Percentiles rank a stretch among this genome's conserved stretches.
phyloP scores from a whole-genome alignment of 371 early-diverging fungal genomes.

The Actinomortierella wolfii region DNA sequence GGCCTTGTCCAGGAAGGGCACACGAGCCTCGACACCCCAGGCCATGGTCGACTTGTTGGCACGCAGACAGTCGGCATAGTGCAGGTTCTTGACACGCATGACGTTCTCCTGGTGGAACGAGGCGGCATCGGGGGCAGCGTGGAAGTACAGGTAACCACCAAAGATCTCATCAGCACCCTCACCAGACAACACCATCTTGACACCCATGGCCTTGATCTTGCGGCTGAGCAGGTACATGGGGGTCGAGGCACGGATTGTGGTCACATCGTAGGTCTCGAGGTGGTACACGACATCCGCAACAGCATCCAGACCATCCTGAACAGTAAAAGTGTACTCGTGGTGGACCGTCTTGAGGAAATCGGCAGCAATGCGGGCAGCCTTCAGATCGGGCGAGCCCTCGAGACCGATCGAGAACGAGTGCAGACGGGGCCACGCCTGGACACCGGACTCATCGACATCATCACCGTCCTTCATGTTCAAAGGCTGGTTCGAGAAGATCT shows the following conservation, averaged over 20 bases:
- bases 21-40: conserved; percentile 97
- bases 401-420: conserved; percentile 97
- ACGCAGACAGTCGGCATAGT: conserved; percentile 93
- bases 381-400: conserved; percentile 91
- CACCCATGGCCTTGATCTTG: conserved; percentile 96
- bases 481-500: conserved; percentile 49
- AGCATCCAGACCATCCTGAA: conserved; percentile 95
- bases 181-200: conserved; percentile 98
- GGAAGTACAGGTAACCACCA: conserved; percentile 97
- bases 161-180: conserved; percentile 97
- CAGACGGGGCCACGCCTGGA: conserved; percentile 79
- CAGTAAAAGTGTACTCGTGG: conserved; percentile 93
- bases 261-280: conserved; percentile 98
- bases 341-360: conserved; percentile 89
- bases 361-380: conserved; percentile 90
- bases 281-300: conserved; percentile 94
- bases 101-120: conserved; percentile 90
- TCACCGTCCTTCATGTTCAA: conserved; percentile 55
- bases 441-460: conserved; percentile 66
- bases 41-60: conserved; percentile 99
- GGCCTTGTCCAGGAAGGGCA: conserved; percentile 92
- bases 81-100: conserved; percentile 89
- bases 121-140: conserved; percentile 83
- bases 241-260: conserved; percentile 96
- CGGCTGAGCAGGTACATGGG: conserved; percentile 96